Evolutionary conservation across 2,329 filamentous ascomycete species (phyloP).

Genomic region (Alternaria infectoria): DNA sequence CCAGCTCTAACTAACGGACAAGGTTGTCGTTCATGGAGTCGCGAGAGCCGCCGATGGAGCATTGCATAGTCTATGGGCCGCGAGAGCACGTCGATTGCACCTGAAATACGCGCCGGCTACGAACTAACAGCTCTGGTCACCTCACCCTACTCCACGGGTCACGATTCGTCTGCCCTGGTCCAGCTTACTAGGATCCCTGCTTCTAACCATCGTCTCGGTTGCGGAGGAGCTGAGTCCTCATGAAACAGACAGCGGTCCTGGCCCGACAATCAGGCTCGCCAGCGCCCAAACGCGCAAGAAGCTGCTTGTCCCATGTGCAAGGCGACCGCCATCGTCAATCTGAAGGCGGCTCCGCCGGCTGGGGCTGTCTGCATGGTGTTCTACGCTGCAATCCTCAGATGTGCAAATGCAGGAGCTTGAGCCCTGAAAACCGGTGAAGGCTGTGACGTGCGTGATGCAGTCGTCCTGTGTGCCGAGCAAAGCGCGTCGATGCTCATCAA

Average conservation of each 20-base stretch:
- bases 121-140: slow-evolving; percentile 5
- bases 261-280: slow-evolving; percentile 23
- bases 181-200: slow-evolving; percentile 8
- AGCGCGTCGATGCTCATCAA: slow-evolving; percentile 18
- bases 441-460: slow-evolving; percentile 20
- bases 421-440: slow-evolving; percentile 20
- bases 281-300: slow-evolving; percentile 25
- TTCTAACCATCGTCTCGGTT: slow-evolving; percentile 20
- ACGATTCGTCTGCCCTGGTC: slow-evolving; percentile 12
- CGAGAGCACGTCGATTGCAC: neutral
- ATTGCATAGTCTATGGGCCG: slow-evolving; percentile 4
- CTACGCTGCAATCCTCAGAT: neutral
- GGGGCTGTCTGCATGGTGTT: slow-evolving; percentile 8
- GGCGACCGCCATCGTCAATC: slow-evolving; percentile 17
- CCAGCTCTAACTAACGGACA: neutral
- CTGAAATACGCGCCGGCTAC: slow-evolving; percentile 12
- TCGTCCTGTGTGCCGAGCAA: slow-evolving; percentile 13
- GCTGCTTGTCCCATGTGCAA: slow-evolving; percentile 16
- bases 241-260: slow-evolving; percentile 23
- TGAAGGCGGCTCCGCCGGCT: slow-evolving; percentile 31
- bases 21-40: slow-evolving; percentile 12
- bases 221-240: slow-evolving; percentile 16
- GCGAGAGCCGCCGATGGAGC: slow-evolving; percentile 11
- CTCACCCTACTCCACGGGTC: slow-evolving; percentile 6
- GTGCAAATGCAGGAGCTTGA: slow-evolving; percentile 18